These are phyloP conservation scores for Candida ovalis DNA, from an alignment of 805 yeast genomes.

Conservation along the genomic window DNA sequence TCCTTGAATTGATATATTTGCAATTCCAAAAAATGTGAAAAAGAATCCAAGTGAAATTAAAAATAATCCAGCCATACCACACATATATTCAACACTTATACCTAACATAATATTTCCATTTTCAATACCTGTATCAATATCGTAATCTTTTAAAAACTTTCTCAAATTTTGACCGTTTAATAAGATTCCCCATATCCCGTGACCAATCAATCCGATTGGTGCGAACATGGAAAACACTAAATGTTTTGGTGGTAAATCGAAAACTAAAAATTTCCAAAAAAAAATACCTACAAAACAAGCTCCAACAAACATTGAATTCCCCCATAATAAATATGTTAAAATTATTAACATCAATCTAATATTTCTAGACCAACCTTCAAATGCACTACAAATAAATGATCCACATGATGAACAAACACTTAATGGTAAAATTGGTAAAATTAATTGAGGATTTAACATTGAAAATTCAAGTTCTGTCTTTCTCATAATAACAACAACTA, in stretches of 20 bases:
- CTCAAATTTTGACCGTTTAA: slow-evolving; percentile 23
- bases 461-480: slow-evolving; percentile 31
- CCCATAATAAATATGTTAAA: slow-evolving; percentile 58
- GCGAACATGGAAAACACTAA: slow-evolving; percentile 60
- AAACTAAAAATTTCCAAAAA: slow-evolving; percentile 53
- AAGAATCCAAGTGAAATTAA: slow-evolving; percentile 22
- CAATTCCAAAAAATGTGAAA: slow-evolving; percentile 41
- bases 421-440: slow-evolving; percentile 74
- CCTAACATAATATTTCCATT: slow-evolving; percentile 10
- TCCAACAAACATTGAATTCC: slow-evolving; percentile 63
- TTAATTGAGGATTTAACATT: slow-evolving; percentile 49
- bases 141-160: slow-evolving; percentile 10
- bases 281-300: slow-evolving; percentile 52
- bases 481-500: slow-evolving; percentile 46
- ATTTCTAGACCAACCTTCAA: slow-evolving; percentile 34
- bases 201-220: slow-evolving; percentile 83
- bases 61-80: slow-evolving; percentile 12
- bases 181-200: slow-evolving; percentile 67
- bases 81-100: slow-evolving; percentile 7
- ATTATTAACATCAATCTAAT: slow-evolving; percentile 51
- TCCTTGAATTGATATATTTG: slow-evolving; percentile 31
- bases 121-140: neutral
- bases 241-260: slow-evolving; percentile 53
- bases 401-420: slow-evolving; percentile 72
- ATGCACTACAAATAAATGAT: slow-evolving; percentile 42